These are phyloP conservation scores for Lonicera japonica DNA, from an alignment of 129 eudicot species.

Conservation along the genomic window DNA sequence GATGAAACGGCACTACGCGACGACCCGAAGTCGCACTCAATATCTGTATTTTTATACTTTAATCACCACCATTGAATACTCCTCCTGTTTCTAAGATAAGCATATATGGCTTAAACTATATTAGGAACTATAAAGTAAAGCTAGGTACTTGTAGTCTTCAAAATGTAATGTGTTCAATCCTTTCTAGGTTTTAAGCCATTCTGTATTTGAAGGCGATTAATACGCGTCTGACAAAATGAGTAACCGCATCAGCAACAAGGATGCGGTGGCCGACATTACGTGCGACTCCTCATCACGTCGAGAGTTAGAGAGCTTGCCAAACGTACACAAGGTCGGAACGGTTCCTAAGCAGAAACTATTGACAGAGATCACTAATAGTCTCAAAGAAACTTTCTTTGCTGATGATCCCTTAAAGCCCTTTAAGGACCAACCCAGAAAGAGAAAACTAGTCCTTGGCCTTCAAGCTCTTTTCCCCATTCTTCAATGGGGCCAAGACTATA, in stretches of 20 bases:
- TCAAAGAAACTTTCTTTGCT: slow-evolving; percentile 70
- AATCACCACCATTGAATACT: not conserved
- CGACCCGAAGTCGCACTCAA: not conserved
- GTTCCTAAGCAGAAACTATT: slow-evolving; percentile 64
- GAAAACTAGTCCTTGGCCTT: slow-evolving; percentile 47
- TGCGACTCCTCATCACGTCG: slow-evolving; percentile 10
- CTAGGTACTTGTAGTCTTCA: not conserved
- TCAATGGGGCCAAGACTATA: slow-evolving; percentile 58
- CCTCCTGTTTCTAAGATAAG: not conserved
- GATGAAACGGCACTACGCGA: not conserved
- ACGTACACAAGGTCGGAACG: slow-evolving; percentile 69
- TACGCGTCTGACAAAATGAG: slow-evolving; percentile 22
- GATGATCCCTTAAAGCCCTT: slow-evolving; percentile 74
- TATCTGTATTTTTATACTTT: not conserved
- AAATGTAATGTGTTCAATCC: too few species aligned
- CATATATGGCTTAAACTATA: not conserved
- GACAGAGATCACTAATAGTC: slow-evolving; percentile 37
- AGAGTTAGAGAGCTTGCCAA: slow-evolving; percentile 23
- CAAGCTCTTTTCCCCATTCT: slow-evolving; percentile 63
- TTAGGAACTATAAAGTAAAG: not conserved
- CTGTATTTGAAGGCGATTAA: not conserved
- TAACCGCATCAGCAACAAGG: slow-evolving; percentile 21
- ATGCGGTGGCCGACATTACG: slow-evolving; percentile 5
- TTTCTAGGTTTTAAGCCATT: not conserved
- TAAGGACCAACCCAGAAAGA: slow-evolving; percentile 51